Evolutionary conservation across 805 yeast genomes (phyloP).

Genomic region (Ogataea nitratoaversa): DNA sequence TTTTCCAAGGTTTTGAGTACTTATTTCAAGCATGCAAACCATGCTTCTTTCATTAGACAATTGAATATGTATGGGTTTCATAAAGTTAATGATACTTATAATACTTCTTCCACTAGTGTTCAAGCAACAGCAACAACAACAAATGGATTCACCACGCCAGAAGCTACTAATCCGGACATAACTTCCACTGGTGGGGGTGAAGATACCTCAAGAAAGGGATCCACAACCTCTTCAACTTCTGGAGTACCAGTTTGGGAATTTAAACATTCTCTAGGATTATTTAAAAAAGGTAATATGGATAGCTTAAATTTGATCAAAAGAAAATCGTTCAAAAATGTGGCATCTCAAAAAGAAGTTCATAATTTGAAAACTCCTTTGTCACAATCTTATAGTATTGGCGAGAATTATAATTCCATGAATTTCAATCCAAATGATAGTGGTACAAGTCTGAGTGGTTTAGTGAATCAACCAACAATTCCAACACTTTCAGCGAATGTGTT

Average conservation of each 20-base stretch:
- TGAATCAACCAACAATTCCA: not conserved
- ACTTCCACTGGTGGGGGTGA: conserved; percentile 9
- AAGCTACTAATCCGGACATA: conserved; percentile 1
- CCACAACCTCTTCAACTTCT: conserved; percentile 16
- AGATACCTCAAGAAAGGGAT: conserved; percentile 19
- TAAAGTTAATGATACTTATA: conserved; percentile 54
- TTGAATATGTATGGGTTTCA: conserved; percentile 82
- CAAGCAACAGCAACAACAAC: conserved; percentile 12
- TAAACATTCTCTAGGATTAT: conserved; percentile 73
- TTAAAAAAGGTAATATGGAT: conserved; percentile 77
- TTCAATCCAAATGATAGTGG: not conserved
- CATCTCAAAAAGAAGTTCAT: conserved; percentile 29
- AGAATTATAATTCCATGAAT: not conserved
- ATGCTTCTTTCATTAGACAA: conserved; percentile 75
- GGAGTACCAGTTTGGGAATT: conserved; percentile 67
- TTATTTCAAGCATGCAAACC: conserved; percentile 77
- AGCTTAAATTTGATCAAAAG: conserved; percentile 73
- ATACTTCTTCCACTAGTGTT: conserved; percentile 12
- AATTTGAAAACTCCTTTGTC: conserved; percentile 20
- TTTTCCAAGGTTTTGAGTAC: conserved; percentile 67
- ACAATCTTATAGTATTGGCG: conserved; percentile 7
- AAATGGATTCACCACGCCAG: conserved; percentile 4
- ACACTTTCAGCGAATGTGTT: conserved; percentile 1
- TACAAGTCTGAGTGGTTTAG: not conserved
- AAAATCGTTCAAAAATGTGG: conserved; percentile 43